Conservation (phyloP, 2,329 filamentous ascomycete genomes). For the Colletotrichum shisoi region DNA sequence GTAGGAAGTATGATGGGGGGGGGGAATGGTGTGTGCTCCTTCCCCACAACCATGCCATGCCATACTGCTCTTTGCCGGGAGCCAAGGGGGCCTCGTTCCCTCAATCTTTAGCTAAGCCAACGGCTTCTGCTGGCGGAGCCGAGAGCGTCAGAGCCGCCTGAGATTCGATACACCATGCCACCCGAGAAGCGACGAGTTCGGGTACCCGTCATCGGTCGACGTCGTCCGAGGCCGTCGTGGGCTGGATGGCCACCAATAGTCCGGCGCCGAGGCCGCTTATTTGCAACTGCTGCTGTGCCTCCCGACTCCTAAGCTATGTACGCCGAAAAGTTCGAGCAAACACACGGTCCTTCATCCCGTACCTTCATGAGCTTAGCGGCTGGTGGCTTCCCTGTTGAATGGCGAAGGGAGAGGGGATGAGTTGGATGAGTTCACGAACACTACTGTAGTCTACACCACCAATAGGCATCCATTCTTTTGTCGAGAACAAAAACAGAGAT, state of each 20-base stretch:
- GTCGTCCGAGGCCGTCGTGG: constrained; percentile 1
- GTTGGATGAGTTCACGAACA: too few relatives aligned
- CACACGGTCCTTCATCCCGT: constrained; percentile 10
- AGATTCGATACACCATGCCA: neutral
- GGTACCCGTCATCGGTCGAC: constrained; percentile 11
- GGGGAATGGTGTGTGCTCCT: constrained; percentile 18
- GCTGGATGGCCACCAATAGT: neutral
- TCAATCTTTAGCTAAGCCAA: constrained; percentile 5
- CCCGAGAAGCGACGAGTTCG: constrained; percentile 9
- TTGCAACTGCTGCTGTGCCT: constrained; percentile 8
- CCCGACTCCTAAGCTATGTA: too few relatives aligned
- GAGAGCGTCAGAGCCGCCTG: neutral
- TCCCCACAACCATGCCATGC: constrained; percentile 28
- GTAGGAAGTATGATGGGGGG: constrained; percentile 27
- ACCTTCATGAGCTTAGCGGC: neutral
- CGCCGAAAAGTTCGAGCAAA: neutral
- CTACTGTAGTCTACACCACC: too few relatives aligned
- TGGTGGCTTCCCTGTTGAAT: too few relatives aligned
- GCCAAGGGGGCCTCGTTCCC: constrained; percentile 12
- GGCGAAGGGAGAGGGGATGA: too few relatives aligned
- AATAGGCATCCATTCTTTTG: too few relatives aligned
- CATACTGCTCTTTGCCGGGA: constrained; percentile 22
- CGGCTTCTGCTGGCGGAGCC: constrained; percentile 24
- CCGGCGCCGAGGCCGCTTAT: constrained; percentile 7
- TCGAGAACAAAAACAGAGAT: too few relatives aligned